Percentiles rank a stretch among this genome's conserved stretches.
phyloP scores from a whole-genome alignment of 2,329 filamentous ascomycete species.

The Paraphoma sp. region DNA sequence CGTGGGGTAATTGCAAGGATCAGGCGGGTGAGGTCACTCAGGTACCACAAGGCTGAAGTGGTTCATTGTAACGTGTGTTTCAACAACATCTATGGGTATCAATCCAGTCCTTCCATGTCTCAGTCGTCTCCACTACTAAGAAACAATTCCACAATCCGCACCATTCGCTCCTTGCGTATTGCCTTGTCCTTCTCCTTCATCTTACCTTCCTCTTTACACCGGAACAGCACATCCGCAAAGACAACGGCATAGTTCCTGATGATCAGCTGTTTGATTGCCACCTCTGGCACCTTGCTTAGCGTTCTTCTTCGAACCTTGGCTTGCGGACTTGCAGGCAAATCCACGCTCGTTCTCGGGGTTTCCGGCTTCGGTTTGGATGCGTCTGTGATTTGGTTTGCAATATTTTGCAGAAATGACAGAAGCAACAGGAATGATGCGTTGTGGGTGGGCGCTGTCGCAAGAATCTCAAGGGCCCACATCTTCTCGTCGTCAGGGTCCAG shows the following conservation, averaged over 20 bases:
- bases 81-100: slow-evolving; percentile 5
- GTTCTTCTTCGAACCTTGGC: slow-evolving; percentile 46
- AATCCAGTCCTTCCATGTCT: background rate
- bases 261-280: slow-evolving; percentile 64
- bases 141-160: slow-evolving; percentile 74
- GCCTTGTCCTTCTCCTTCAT: slow-evolving; percentile 66
- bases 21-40: slow-evolving; percentile 12
- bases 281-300: slow-evolving; percentile 54
- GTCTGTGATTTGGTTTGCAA: slow-evolving; percentile 61
- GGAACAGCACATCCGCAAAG: slow-evolving; percentile 70
- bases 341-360: slow-evolving; percentile 33
- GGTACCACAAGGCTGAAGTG: background rate
- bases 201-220: slow-evolving; percentile 48
- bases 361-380: slow-evolving; percentile 28
- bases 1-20: slow-evolving; percentile 27
- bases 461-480: slow-evolving; percentile 72
- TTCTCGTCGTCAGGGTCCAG: slow-evolving; percentile 61
- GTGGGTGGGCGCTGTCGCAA: slow-evolving; percentile 73
- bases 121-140: slow-evolving; percentile 41
- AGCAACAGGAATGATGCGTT: slow-evolving; percentile 91
- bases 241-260: slow-evolving; percentile 69
- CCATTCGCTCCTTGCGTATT: slow-evolving; percentile 68
- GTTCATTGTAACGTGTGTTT: background rate
- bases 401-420: slow-evolving; percentile 73
- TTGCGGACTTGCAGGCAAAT: slow-evolving; percentile 41